These are phyloP conservation scores for Trichoderma aggressivum DNA, from an alignment of 2,329 filamentous ascomycete genomes.

Conservation along the genomic window DNA sequence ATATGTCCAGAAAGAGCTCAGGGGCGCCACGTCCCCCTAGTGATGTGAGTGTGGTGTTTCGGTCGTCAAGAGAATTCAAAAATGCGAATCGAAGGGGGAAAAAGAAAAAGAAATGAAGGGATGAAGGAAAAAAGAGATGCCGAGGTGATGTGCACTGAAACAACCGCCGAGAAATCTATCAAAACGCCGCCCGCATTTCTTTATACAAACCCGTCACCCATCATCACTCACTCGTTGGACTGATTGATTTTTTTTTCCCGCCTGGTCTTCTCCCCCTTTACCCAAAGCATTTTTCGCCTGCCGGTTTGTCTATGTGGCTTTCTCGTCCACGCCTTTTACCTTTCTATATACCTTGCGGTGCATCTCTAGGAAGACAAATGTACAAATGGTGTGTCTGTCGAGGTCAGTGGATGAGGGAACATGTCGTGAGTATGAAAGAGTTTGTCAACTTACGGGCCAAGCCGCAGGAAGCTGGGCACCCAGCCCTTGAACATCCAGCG, in stretches of 20 bases:
- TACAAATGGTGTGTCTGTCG: conserved; percentile 73
- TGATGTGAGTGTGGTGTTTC: not conserved
- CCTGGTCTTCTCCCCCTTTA: too few relatives aligned
- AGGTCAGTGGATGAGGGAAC: not conserved
- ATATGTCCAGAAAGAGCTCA: not conserved
- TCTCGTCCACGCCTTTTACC: conserved; percentile 40
- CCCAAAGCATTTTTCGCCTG: not conserved
- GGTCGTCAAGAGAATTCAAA: not conserved
- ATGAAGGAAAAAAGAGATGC: not conserved
- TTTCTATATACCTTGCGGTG: conserved; percentile 75
- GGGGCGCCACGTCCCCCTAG: not conserved
- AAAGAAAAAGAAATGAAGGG: not conserved
- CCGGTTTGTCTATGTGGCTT: not conserved
- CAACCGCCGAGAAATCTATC: conserved; percentile 18
- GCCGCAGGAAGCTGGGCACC: conserved; percentile 69
- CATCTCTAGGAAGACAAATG: conserved; percentile 81
- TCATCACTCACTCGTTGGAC: not conserved
- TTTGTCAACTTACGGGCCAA: conserved; percentile 55
- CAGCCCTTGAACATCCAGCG: conserved; percentile 88
- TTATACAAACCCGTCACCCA: conserved; percentile 15
- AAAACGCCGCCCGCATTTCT: conserved; percentile 25
- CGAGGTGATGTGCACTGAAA: conserved; percentile 2
- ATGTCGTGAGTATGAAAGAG: too few relatives aligned
- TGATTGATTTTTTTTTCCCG: not conserved
- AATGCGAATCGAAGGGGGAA: not conserved